Evolutionary conservation across 257 asterid genomes (phyloP).

Genomic region (Coffea canephora): DNA sequence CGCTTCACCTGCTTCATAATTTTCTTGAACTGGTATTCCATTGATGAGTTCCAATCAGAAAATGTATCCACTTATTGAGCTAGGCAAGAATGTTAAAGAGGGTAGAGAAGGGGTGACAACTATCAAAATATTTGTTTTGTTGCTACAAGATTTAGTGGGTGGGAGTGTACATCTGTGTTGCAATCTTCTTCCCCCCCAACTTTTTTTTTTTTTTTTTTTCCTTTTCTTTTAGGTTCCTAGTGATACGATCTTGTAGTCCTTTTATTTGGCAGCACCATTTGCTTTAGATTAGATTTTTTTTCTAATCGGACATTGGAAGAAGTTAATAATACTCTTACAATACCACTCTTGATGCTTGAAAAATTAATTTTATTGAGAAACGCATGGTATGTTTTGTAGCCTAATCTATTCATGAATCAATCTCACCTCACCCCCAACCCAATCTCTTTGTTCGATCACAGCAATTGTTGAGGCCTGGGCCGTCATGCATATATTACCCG

Average conservation of each 20-base stretch:
- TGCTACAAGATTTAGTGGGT: not conserved
- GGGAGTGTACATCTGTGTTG: not conserved
- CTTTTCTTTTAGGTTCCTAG: not conserved
- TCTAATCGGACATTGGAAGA: not conserved
- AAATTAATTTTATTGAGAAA: not conserved
- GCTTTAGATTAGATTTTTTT: not conserved
- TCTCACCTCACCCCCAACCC: not conserved
- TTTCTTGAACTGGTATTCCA: not conserved
- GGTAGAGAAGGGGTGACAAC: not conserved
- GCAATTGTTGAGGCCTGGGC: not conserved
- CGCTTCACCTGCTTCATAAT: slow-evolving; percentile 15
- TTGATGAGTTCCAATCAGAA: not conserved
- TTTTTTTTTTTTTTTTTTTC: not conserved
- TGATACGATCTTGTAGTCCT: not conserved
- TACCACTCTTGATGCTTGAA: not conserved
- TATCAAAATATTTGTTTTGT: not conserved
- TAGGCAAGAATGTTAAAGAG: not conserved
- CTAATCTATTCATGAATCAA: not conserved
- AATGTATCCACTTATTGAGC: not conserved
- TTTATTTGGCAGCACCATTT: not conserved
- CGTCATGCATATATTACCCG: not conserved
- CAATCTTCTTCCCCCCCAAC: not conserved
- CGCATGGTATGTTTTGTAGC: not conserved
- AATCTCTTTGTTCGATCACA: not conserved
- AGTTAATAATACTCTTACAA: no score